A percentile compares a stretch with the other conserved stretches of the same genome.
Evolutionary conservation across 768 basidiomycete genomes (phyloP).

Genomic region (Cubamyces sp.): DNA sequence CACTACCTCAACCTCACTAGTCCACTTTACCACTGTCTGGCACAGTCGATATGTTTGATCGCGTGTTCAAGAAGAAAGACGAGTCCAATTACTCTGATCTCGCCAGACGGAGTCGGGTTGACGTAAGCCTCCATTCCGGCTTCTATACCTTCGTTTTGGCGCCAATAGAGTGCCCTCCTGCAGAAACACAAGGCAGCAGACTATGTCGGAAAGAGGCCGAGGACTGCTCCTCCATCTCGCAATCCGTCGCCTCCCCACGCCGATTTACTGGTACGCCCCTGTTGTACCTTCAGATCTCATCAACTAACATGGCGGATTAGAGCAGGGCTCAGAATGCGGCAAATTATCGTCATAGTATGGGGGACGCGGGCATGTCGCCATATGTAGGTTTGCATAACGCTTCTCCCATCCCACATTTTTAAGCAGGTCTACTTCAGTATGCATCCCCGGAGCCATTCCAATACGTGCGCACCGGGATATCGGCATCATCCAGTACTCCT

Average conservation of each 20-base stretch:
- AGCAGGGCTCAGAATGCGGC: not conserved
- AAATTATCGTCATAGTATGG: conserved; percentile 6
- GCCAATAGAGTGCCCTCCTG: not conserved
- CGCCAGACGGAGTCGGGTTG: conserved; percentile 1
- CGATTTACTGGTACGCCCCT: not conserved
- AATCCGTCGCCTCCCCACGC: not conserved
- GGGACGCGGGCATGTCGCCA: not conserved
- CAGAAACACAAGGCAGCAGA: conserved; percentile 8
- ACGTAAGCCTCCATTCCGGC: not conserved
- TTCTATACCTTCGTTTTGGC: not conserved
- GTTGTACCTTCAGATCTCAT: too few species aligned
- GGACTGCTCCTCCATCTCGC: conserved; percentile 6
- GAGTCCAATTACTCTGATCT: not conserved
- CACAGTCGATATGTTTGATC: conserved; percentile 18
- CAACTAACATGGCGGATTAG: too few species aligned
- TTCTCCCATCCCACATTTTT: not conserved
- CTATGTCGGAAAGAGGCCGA: not conserved
- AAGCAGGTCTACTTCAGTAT: not conserved
- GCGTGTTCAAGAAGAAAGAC: conserved; percentile 20
- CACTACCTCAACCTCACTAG: not conserved
- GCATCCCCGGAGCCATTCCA: not conserved
- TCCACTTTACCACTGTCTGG: conserved; percentile 2
- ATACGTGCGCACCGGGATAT: not conserved
- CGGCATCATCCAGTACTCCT: not conserved
- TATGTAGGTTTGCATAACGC: not conserved